Percentiles rank a stretch among this genome's conserved stretches.
Conservation (phyloP, 2,329 filamentous ascomycete species). For the Fusarium sp. region DNA sequence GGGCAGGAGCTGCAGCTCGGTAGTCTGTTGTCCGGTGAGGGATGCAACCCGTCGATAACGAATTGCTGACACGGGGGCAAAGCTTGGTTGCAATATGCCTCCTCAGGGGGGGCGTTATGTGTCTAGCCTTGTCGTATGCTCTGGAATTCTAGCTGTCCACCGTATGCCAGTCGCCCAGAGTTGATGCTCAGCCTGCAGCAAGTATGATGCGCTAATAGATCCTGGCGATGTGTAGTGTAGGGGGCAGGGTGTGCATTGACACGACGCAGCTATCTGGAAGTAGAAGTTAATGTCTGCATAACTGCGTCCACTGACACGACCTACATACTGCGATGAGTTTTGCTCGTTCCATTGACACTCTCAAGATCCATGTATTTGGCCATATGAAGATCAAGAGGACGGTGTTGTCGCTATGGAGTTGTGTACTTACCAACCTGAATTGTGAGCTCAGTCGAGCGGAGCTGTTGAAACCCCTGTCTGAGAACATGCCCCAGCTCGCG, state of each 20-base stretch:
- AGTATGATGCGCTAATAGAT: conserved; percentile 17
- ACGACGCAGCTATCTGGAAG: neutral
- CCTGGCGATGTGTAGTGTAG: conserved; percentile 8
- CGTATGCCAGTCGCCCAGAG: conserved; percentile 15
- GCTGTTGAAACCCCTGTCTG: conserved; percentile 11
- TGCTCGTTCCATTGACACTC: neutral
- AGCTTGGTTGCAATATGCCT: conserved; percentile 2
- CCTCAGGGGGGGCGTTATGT: neutral
- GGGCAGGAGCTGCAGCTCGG: conserved; percentile 9
- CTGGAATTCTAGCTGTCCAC: conserved; percentile 8
- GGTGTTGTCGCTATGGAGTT: conserved; percentile 13
- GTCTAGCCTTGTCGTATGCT: conserved; percentile 3
- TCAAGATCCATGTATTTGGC: neutral
- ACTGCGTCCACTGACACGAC: neutral
- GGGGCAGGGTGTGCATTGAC: conserved; percentile 7
- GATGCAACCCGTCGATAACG: neutral
- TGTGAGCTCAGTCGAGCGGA: conserved; percentile 2
- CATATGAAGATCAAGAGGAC: neutral
- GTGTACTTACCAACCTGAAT: neutral
- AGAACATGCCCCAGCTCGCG: neutral
- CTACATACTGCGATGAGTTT: neutral
- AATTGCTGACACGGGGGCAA: conserved; percentile 1
- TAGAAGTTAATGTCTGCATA: neutral
- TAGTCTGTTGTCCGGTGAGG: neutral
- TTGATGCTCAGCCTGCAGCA: conserved; percentile 16